Percentiles rank a stretch among this genome's conserved stretches.
Conservation (phyloP, 768 basidiomycete species). For the Panaeolus cyanescens region DNA sequence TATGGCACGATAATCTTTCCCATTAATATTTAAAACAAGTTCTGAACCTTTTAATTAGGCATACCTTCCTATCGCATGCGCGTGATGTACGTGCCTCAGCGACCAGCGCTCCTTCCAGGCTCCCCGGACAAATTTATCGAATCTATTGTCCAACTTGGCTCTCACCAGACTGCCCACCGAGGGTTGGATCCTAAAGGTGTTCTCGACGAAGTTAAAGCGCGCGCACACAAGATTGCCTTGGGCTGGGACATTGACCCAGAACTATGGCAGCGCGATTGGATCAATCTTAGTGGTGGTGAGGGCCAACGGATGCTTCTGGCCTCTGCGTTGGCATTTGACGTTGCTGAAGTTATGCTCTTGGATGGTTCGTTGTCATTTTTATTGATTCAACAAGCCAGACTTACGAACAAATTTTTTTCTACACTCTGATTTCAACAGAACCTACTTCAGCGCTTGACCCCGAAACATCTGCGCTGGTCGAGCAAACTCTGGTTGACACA, state of each 20-base stretch:
- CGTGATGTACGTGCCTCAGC: slow-evolving; percentile 86
- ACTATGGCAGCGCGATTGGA: slow-evolving; percentile 83
- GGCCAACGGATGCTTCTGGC: slow-evolving; percentile 82
- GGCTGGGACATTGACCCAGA: slow-evolving; percentile 67
- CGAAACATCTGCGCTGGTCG: slow-evolving; percentile 64
- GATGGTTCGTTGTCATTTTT: slow-evolving; percentile 57
- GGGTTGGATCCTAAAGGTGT: slow-evolving; percentile 8
- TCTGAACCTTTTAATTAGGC: slow-evolving; percentile 33
- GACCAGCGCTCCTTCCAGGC: slow-evolving; percentile 83
- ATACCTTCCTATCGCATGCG: slow-evolving; percentile 77
- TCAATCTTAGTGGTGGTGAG: slow-evolving; percentile 83
- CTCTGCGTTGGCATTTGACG: slow-evolving; percentile 68
- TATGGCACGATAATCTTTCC: slow-evolving; percentile 32
- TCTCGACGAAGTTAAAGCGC: slow-evolving; percentile 22
- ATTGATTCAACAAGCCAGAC: no score
- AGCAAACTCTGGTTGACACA: slow-evolving; percentile 56
- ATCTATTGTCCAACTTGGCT: slow-evolving; percentile 53
- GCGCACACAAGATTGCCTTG: slow-evolving; percentile 55
- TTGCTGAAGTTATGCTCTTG: slow-evolving; percentile 76
- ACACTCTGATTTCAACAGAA: no score
- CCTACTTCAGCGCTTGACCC: slow-evolving; percentile 89
- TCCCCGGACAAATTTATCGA: slow-evolving; percentile 75
- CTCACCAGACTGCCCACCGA: slow-evolving; percentile 34
- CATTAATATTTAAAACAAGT: not conserved
- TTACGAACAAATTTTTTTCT: not conserved